Base-by-base conservation (phyloP, 2,329 filamentous ascomycete genomes). In the Fusarium armeniacum region DNA sequence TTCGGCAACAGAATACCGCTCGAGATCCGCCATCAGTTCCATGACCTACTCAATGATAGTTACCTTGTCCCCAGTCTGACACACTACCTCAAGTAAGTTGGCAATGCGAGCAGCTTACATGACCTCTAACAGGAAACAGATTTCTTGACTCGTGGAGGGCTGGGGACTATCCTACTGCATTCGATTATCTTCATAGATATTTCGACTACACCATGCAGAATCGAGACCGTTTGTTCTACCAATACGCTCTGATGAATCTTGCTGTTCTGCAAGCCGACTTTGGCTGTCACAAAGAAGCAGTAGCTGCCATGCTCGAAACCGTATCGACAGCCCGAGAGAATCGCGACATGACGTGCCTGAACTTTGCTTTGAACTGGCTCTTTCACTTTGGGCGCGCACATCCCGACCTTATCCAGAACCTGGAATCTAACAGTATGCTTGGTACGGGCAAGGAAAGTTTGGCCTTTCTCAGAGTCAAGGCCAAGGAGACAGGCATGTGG, bases 191-290 rank as follows among this genome's bases (percentile, higher is more conserved):
- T 22, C 94, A 98, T 78, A 90, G 93, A 53, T 99, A 98, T 79
- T 99, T 98, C 75, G 96, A 99, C 78, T 98, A 97, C 79, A 96
- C 94, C 2, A 94, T 97, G 89, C 92, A 96, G 74, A 92, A 90
- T 71, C 85, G 90, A 64, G 92, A 97, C 74, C 90, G 92, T 26
- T 87, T 92, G 7, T 94, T 94, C 74, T 98, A 99, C 76, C 96
- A 98, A 77, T 97, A 98, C 77, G 96, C 96, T 1, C 83, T 98
- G 16, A 90, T 99, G 76, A 98, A 98, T 76, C 87, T 98, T 62
- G 95, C 94, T 5, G 93, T 98, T 35, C 86, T 98, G 6, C 95
- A 99, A 76, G 93, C 94, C 18, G 96, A 98, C 78, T 98, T 98
- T 82, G 94, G 94, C 47, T 97, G 93, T 76, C 91, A 94, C 78